Base-by-base conservation (phyloP, 2,329 filamentous ascomycete species). In the Ustulina deusta region DNA sequence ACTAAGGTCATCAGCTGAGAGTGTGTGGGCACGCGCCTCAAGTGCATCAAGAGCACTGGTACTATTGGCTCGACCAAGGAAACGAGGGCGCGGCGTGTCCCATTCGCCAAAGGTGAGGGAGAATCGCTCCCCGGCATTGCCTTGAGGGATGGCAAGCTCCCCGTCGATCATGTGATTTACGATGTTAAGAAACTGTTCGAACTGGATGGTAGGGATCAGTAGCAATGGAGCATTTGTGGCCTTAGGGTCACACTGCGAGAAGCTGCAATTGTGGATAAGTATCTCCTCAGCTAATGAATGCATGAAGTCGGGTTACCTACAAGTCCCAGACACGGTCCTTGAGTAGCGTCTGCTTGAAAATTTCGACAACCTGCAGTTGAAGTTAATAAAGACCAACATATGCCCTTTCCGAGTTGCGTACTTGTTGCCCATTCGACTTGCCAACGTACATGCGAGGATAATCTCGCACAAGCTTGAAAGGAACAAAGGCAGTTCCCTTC, bases 291-390 rank as follows among this genome's bases (percentile, higher is more conserved):
- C 3, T 32, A 6, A 25, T 60, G 29, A n/a, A 7, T 17, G 10
- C 11, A 29, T 29, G 15, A 34, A 22, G n/a, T 61, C 38, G 29
- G 13, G 20, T 40, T 17, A 69, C 67, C 38, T 83, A 96, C 92
- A 97, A 81, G 69, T 95, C 89, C 94, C 94, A 97, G 11, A 82
- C 75, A 66, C 88, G 85, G 1, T 82, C 79, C 73, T 86, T 87
- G 70, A 91, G 83, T 57, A 93, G 82, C 32, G 80, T 85, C 2
- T 77, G 74, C 38, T 86, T 82, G 72, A 93, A 93, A 77, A 87
- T 85, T 0, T 81, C 79, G 25, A 71, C 73, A 4, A 79, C 80
- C 83, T 85, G 25, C 7, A 44, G 2, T 32, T 56, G 17, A n/a
- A 38, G 65, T 74, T 49, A 71, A 49, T 65, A 36, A 52, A 42